Evolutionary conservation across 352 stramenopile species (phyloP), one percentile per base, ranked within the genome.

Genomic region (Phytophthora parvispora): DNA sequence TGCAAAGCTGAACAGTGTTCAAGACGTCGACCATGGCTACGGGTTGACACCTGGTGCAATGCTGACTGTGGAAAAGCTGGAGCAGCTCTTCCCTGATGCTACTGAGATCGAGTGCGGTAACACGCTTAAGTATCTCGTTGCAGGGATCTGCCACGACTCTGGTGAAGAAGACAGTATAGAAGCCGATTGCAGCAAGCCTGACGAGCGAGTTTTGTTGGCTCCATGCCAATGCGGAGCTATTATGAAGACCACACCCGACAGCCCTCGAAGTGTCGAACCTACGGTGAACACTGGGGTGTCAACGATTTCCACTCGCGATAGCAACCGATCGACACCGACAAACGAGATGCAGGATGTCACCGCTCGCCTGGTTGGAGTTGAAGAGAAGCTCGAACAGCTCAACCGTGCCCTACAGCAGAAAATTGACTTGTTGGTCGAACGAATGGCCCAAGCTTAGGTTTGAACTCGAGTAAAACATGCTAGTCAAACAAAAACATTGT

Each of bases 341-440:
- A 18, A 2, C 9, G 42, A 27, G 42, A 8, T 18, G 0, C 47
- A 53, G 47, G 42, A 24, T 7, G 47, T 53, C 6, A 53, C 47
- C 20, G 48, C 38, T 36, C 52, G 32, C 24, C 7, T 59, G 8
- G 10, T 15, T 34, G 52, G 32, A 48, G 22, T 59, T 48, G 47
- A 53, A 16, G 12, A 63, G 12, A 52, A 54, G 16, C 38, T 64
- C 29, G 56, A 64, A 47, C 29, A 55, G 25, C 29, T 64, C 20
- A 43, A 38, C n/a, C 18, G 25, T 6, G 16, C 5, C 16, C 56
- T 64, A 36, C 42, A 64, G 22, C 42, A 54, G 29, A 48, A 45
- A 34, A 48, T 48, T 32, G 52, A 59, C 15, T 10, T 59, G 52
- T 20, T 59, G 24, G 32, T 59, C 31, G 52, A 59, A 22, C 38